Conservation (phyloP, 768 basidiomycete species). For the Termitomyces sp. region DNA sequence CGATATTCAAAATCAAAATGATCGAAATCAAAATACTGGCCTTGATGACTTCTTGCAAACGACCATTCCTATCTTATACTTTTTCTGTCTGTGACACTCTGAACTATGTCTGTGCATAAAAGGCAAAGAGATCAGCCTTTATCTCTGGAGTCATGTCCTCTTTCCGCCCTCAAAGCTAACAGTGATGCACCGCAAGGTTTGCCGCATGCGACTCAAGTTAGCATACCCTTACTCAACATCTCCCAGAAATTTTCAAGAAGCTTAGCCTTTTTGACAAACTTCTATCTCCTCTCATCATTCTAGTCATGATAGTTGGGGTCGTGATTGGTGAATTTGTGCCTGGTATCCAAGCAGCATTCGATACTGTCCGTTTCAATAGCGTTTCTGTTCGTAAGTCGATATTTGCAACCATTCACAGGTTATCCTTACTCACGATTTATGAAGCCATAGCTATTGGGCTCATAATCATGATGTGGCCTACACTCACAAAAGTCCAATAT, state of each 20-base stretch:
- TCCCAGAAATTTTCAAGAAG: conserved; percentile 3
- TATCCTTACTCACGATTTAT: neutral
- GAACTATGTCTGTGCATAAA: neutral
- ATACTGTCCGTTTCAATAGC: conserved; percentile 58
- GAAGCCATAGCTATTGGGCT: conserved; percentile 79
- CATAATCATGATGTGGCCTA: conserved; percentile 87
- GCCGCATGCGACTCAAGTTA: neutral
- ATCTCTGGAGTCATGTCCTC: neutral
- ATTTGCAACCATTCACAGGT: neutral
- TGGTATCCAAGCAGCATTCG: conserved; percentile 57
- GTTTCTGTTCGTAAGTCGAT: conserved; percentile 72
- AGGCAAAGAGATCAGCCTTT: neutral
- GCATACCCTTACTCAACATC: neutral
- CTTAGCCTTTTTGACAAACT: neutral
- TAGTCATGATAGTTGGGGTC: conserved; percentile 74
- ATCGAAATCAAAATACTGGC: conserved; percentile 1
- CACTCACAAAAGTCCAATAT: conserved; percentile 74
- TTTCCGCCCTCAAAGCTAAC: neutral
- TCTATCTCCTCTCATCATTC: conserved; percentile 23
- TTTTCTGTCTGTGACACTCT: neutral
- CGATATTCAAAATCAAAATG: conserved; percentile 18
- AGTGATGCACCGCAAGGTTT: conserved; percentile 1
- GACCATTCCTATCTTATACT: neutral
- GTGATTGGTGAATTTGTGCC: conserved; percentile 69
- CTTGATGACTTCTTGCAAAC: neutral